phyloP scores from a whole-genome alignment of 1,139 yeast genomes.

The Saccharomycopsis hybrid region DNA sequence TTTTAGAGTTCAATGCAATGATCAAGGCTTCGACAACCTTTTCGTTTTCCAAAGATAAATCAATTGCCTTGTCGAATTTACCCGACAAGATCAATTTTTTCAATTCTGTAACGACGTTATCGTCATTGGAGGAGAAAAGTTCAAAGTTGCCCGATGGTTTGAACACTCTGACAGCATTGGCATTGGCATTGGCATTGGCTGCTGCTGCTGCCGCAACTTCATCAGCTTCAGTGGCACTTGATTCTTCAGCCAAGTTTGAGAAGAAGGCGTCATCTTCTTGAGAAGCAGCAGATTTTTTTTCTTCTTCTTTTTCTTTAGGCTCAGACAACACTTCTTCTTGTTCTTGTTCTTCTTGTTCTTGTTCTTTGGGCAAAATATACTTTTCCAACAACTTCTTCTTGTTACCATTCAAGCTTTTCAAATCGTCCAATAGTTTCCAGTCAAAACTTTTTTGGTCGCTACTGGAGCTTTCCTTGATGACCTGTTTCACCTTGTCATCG shows the following conservation, averaged over 20 bases:
- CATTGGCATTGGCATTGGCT: background rate
- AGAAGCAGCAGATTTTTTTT: slow-evolving; percentile 21
- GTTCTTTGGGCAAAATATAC: slow-evolving; percentile 28
- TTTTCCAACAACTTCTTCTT: slow-evolving; percentile 35
- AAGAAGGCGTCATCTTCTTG: slow-evolving; percentile 22
- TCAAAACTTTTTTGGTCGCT: slow-evolving; percentile 36
- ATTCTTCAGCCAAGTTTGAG: slow-evolving; percentile 17
- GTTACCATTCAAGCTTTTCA: slow-evolving; percentile 41
- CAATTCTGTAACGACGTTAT: slow-evolving; percentile 42
- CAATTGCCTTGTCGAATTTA: slow-evolving; percentile 61
- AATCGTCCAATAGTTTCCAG: slow-evolving; percentile 66
- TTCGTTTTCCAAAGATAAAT: slow-evolving; percentile 56
- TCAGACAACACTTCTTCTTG: too few species aligned
- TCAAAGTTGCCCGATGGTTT: slow-evolving; percentile 39
- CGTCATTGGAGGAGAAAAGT: slow-evolving; percentile 33
- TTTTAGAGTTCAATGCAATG: slow-evolving; percentile 68
- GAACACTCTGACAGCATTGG: slow-evolving; percentile 17
- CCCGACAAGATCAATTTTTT: slow-evolving; percentile 57
- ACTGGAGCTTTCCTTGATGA: background rate
- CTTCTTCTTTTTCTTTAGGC: slow-evolving; percentile 23
- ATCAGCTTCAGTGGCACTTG: slow-evolving; percentile 21
- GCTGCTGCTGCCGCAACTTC: slow-evolving; percentile 24
- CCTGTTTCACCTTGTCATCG: background rate
- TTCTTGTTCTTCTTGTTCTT: slow-evolving; percentile 27
- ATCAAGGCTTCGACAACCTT: slow-evolving; percentile 74